phyloP scores from a whole-genome alignment of 495 filamentous ascomycete species.

The Penicillium angulare region DNA sequence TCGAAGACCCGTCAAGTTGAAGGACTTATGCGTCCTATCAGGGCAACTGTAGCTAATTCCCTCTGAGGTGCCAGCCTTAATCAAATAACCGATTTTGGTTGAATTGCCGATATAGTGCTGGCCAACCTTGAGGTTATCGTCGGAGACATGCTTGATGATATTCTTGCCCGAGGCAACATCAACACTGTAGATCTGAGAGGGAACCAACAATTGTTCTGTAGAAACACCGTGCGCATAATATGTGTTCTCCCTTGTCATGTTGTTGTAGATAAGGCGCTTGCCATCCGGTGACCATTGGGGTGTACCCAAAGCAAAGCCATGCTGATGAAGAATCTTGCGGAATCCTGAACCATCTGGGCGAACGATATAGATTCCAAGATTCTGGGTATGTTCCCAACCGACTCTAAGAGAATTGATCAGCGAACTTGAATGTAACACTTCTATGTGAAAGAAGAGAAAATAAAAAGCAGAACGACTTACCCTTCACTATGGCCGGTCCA shows the following conservation, averaged over 20 bases:
- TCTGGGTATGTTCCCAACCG: conserved; percentile 16
- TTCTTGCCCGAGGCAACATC: conserved; percentile 7
- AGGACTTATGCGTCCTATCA: neutral
- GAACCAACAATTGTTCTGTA: neutral
- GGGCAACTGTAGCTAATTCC: conserved; percentile 5
- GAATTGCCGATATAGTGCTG: neutral
- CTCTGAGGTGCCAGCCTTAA: neutral
- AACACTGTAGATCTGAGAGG: conserved; percentile 4
- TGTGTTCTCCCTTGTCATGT: conserved; percentile 8
- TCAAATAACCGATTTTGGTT: conserved; percentile 5
- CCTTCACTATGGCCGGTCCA: conserved; percentile 13
- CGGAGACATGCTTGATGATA: neutral
- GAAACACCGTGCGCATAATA: neutral
- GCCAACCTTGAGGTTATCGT: neutral
- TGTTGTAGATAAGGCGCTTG: conserved; percentile 11
- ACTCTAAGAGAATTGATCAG: neutral
- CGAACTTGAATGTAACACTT: neutral
- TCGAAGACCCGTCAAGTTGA: neutral
- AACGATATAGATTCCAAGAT: conserved; percentile 6
- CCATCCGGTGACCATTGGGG: conserved; percentile 13
- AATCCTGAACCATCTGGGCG: conserved; percentile 6
- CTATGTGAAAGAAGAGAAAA: too few relatives aligned
- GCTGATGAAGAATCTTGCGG: conserved; percentile 1
- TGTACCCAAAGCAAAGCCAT: conserved; percentile 6
- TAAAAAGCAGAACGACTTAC: too few relatives aligned